phyloP scores from a whole-genome alignment of 2,329 filamentous ascomycete species.

The Phialemonium atrogriseum region DNA sequence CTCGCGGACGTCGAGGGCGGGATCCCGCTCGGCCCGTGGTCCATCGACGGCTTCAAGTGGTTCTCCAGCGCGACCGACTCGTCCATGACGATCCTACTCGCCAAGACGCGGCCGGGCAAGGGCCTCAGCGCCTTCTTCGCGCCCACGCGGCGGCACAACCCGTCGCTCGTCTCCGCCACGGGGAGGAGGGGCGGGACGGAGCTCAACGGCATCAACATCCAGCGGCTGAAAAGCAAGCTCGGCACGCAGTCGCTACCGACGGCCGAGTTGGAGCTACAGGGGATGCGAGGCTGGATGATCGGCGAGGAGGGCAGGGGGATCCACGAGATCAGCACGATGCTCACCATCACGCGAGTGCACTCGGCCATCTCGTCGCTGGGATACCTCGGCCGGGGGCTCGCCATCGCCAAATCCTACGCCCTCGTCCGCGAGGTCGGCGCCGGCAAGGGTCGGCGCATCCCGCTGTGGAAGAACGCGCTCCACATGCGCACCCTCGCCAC shows the following conservation, averaged over 20 bases:
- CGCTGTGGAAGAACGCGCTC: conserved; percentile 41
- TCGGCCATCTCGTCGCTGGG: conserved; percentile 45
- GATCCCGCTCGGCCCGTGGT: conserved; percentile 46
- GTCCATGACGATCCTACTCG: conserved; percentile 56
- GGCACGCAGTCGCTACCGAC: conserved; percentile 64
- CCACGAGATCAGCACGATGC: conserved; percentile 57
- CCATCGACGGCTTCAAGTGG: conserved; percentile 62
- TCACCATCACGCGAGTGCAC: conserved; percentile 59
- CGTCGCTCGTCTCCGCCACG: conserved; percentile 13
- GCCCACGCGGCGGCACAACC: conserved; percentile 44
- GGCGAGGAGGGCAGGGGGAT: conserved; percentile 60
- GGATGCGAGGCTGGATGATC: conserved; percentile 57
- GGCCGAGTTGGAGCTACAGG: conserved; percentile 58
- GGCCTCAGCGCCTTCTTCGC: conserved; percentile 56
- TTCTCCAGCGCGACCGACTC: conserved; percentile 61
- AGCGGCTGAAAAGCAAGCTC: conserved; percentile 64
- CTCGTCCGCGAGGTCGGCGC: conserved; percentile 45
- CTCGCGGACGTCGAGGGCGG: conserved; percentile 18
- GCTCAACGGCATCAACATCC: conserved; percentile 60
- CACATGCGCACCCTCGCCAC: conserved; percentile 52
- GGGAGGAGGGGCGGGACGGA: conserved; percentile 27
- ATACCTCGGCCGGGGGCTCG: conserved; percentile 46
- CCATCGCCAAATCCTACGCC: conserved; percentile 49
- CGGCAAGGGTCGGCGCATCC: conserved; percentile 31
- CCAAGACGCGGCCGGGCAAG: conserved; percentile 41